A percentile compares a stretch with the other conserved stretches of the same genome.
Conservation (phyloP, 176 grass and related monocot species). For the Secale cereale region DNA sequence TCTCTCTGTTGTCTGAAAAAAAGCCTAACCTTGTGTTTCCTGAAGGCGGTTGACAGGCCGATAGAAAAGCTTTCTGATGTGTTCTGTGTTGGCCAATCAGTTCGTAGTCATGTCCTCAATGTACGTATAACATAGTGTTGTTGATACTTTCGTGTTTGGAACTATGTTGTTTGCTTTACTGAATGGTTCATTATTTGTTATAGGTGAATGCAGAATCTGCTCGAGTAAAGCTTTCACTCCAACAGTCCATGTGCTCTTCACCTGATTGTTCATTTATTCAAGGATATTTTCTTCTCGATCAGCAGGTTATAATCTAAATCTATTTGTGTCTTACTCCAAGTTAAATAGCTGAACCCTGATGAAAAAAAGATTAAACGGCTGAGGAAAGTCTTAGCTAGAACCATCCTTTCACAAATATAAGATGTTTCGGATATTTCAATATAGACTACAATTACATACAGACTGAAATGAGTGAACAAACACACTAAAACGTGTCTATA, state of each 20-base stretch:
- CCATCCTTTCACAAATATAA: too few species aligned
- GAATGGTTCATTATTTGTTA: constrained; percentile 10
- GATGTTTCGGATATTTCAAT: too few species aligned
- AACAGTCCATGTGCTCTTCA: constrained; percentile 85
- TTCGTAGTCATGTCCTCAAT: constrained; percentile 72
- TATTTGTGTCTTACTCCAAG: constrained; percentile 12
- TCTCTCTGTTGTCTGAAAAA: constrained; percentile 17
- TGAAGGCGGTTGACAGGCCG: constrained; percentile 72
- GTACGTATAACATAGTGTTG: constrained; percentile 44
- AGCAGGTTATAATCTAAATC: constrained; percentile 54
- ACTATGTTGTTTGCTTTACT: constrained; percentile 4
- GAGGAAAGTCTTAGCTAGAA: not conserved
- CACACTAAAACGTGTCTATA: too few species aligned
- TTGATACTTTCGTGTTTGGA: constrained; percentile 1
- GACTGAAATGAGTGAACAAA: too few species aligned
- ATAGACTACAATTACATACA: too few species aligned
- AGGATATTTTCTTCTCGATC: constrained; percentile 81
- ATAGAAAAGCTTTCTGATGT: constrained; percentile 60
- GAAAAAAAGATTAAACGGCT: not conserved
- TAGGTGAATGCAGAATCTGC: constrained; percentile 75
- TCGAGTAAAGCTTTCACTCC: constrained; percentile 80
- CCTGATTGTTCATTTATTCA: constrained; percentile 72
- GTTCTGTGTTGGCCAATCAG: constrained; percentile 83
- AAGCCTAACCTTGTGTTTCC: constrained; percentile 43
- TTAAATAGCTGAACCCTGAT: not conserved